Evolutionary conservation across 2,329 filamentous ascomycete species (phyloP).

Genomic region (Claviceps digitariae): DNA sequence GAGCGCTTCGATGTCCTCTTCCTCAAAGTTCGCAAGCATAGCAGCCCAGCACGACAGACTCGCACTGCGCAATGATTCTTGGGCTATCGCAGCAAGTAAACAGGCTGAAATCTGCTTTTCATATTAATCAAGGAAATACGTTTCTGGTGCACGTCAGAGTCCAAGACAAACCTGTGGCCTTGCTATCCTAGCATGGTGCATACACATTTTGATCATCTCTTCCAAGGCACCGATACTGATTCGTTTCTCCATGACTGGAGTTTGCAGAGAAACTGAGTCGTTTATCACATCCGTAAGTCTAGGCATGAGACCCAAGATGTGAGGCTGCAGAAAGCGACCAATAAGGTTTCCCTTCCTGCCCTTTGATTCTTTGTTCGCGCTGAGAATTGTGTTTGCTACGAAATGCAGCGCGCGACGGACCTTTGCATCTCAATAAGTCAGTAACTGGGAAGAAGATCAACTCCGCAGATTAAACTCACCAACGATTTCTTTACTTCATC

Average conservation of each 20-base stretch:
- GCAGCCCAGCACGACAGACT: slow-evolving; percentile 77
- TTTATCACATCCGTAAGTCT: slow-evolving; percentile 70
- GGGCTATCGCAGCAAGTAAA: slow-evolving; percentile 67
- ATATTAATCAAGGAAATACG: neutral
- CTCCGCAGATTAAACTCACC: slow-evolving; percentile 30
- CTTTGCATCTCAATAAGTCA: slow-evolving; percentile 17
- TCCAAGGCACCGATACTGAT: slow-evolving; percentile 72
- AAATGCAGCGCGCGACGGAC: slow-evolving; percentile 32
- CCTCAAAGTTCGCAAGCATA: slow-evolving; percentile 60
- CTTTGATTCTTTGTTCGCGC: slow-evolving; percentile 26
- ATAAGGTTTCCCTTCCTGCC: slow-evolving; percentile 44
- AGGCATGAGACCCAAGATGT: slow-evolving; percentile 78
- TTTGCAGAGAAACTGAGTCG: slow-evolving; percentile 41
- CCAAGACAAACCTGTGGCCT: slow-evolving; percentile 58
- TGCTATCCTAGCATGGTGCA: slow-evolving; percentile 59
- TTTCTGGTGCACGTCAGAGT: neutral
- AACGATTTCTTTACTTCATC: slow-evolving; percentile 40
- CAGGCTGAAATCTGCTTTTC: slow-evolving; percentile 68
- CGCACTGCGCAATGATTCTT: slow-evolving; percentile 58
- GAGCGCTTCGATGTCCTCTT: slow-evolving; percentile 65
- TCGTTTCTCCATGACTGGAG: slow-evolving; percentile 52
- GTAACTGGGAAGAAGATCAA: neutral
- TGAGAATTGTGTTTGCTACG: slow-evolving; percentile 29
- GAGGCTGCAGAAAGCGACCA: slow-evolving; percentile 63
- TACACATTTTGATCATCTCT: slow-evolving; percentile 71